Evolutionary conservation across 2,329 filamentous ascomycete genomes (phyloP), one percentile per base, ranked within the genome.

Genomic region (Fusarium sp.): DNA sequence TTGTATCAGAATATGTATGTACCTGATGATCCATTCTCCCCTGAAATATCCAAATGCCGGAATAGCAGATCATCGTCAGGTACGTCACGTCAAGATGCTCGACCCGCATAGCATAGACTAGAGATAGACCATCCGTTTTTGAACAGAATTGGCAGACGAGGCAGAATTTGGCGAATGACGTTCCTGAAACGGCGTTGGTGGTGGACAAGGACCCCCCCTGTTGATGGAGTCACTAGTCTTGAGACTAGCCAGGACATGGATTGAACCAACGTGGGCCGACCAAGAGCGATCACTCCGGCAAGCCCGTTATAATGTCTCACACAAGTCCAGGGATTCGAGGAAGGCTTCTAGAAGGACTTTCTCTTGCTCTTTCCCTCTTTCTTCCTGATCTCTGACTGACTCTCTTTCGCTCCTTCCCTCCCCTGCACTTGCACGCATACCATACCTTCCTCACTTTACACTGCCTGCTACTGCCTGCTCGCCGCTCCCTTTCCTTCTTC

Each of bases 271-370:
- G 58, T 75, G 73, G 73, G 71, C 53, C 71, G 62, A 74, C 64
- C 53, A 62, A 62, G 62, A 67, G 72, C 67, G 67, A 73, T 69
- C 65, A 67, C 68, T 74, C 73, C 72, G 73, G 73, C 73, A 75
- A 75, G 73, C 73, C 73, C 73, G 73, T 75, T 75, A 58, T 70
- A 75, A 75, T 75, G 73, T 75, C 72, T 75, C 73, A 71, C 52
- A 58, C 67, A 50, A 60, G 58, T 58, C 46, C 72, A 68, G 72
- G 63, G 62, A 70, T 75, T 74, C 70, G 59, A 71, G 44, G 69
- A 77, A 74, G 69, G 69, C 76, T 77, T 77, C 76, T 77, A 76
- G 76, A 77, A 77, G 76, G 57, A 53, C 43, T 54, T 62, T 52
- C 41, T 55, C 59, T 52, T 58, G 45, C 58, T 63, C 60, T 58